A percentile compares a stretch with the other conserved stretches of the same genome.
These are phyloP conservation scores for Lathyrus oleraceus DNA, from an alignment of 306 rosid genomes.

Conservation along the genomic window DNA sequence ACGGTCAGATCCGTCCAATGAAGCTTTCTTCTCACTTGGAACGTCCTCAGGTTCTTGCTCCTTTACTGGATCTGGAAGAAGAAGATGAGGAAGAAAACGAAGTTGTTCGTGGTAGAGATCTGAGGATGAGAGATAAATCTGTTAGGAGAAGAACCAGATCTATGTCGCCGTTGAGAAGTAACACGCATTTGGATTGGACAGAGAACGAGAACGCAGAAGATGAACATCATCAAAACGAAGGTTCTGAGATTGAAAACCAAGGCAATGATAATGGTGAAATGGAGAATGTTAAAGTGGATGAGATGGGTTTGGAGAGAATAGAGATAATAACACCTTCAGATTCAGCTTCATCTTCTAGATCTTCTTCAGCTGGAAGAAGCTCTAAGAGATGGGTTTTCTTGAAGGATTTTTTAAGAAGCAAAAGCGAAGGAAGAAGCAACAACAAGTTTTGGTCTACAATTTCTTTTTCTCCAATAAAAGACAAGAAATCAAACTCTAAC, in stretches of 20 bases:
- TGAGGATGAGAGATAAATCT: slow-evolving; percentile 64
- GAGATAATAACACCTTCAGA: slow-evolving; percentile 52
- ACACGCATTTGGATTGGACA: slow-evolving; percentile 50
- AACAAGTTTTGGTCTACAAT: slow-evolving; percentile 90
- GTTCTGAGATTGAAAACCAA: background rate
- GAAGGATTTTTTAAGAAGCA: slow-evolving; percentile 91
- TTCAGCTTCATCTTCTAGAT: slow-evolving; percentile 83
- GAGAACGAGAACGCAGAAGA: slow-evolving; percentile 32
- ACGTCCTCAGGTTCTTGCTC: slow-evolving; percentile 70
- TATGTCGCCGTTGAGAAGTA: slow-evolving; percentile 77
- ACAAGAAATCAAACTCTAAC: slow-evolving; percentile 50
- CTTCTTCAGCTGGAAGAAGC: slow-evolving; percentile 91
- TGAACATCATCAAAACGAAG: background rate
- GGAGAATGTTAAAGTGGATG: slow-evolving; percentile 45
- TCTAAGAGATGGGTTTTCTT: slow-evolving; percentile 87
- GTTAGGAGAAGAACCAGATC: slow-evolving; percentile 85
- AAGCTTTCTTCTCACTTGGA: slow-evolving; percentile 79
- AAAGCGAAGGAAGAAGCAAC: slow-evolving; percentile 91
- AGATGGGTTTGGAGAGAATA: slow-evolving; percentile 48
- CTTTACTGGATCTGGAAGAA: slow-evolving; percentile 73
- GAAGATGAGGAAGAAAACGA: slow-evolving; percentile 35
- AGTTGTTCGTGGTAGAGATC: slow-evolving; percentile 79
- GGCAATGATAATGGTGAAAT: slow-evolving; percentile 26
- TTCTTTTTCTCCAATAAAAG: slow-evolving; percentile 68
- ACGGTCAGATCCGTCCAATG: slow-evolving; percentile 98